Conservation (phyloP, 768 basidiomycete species). For the Tephrocybe rancida region DNA sequence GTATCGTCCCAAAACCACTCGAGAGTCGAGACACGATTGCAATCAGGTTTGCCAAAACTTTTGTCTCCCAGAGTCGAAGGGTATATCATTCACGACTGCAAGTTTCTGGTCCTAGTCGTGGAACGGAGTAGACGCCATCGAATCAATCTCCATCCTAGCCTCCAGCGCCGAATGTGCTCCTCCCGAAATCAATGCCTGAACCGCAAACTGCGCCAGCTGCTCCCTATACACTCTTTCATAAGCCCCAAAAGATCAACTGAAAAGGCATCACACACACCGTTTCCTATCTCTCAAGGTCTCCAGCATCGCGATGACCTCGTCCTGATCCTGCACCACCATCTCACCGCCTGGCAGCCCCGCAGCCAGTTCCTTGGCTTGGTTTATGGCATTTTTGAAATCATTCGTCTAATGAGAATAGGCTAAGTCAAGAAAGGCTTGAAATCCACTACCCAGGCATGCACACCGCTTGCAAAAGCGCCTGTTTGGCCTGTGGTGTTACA, state of each 20-base stretch:
- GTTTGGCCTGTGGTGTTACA: constrained; percentile 59
- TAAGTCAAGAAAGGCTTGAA: background rate
- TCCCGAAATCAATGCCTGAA: constrained; percentile 38
- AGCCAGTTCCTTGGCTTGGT: constrained; percentile 63
- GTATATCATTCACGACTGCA: too few species aligned
- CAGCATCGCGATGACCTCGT: constrained; percentile 71
- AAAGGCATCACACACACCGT: constrained; percentile 38
- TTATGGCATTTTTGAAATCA: constrained; percentile 62
- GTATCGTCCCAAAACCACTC: too few species aligned
- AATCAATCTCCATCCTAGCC: constrained; percentile 68
- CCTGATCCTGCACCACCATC: constrained; percentile 66
- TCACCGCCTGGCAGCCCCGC: constrained; percentile 71
- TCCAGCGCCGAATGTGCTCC: constrained; percentile 25
- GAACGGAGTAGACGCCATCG: constrained; percentile 72
- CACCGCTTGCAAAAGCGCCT: constrained; percentile 68
- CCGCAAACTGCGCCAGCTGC: constrained; percentile 56
- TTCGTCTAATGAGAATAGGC: constrained; percentile 53
- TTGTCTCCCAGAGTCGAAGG: too few species aligned
- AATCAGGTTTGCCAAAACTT: too few species aligned
- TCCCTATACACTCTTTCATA: constrained; percentile 35
- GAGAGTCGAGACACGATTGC: too few species aligned
- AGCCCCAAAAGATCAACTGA: background rate
- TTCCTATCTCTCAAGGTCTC: constrained; percentile 65
- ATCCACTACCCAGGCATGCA: background rate
- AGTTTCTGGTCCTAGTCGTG: constrained; percentile 24